phyloP scores from a whole-genome alignment of 2,329 filamentous ascomycete genomes.

The Scortechinia acanthostroma region DNA sequence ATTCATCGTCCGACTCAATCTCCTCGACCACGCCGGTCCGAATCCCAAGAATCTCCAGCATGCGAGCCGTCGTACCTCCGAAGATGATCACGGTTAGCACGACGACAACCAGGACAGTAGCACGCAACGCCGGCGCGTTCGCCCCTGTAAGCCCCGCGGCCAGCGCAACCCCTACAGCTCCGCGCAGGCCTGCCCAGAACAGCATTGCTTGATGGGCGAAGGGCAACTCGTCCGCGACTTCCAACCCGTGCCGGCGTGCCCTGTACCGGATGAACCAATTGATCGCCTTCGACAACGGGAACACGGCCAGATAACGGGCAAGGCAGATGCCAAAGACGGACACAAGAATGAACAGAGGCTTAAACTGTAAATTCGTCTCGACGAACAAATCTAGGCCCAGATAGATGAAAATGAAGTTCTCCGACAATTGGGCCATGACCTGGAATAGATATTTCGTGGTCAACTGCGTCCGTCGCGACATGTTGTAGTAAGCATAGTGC shows the following conservation, averaged over 20 bases:
- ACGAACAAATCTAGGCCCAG: slow-evolving; percentile 91
- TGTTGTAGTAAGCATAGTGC: slow-evolving; percentile 99
- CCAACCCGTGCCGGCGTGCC: slow-evolving; percentile 67
- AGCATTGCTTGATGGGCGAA: slow-evolving; percentile 98
- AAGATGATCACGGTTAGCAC: slow-evolving; percentile 98
- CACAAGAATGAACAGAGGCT: slow-evolving; percentile 89
- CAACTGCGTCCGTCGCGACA: slow-evolving; percentile 93
- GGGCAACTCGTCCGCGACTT: slow-evolving; percentile 79
- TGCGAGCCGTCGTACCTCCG: slow-evolving; percentile 89
- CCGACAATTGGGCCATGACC: slow-evolving; percentile 85
- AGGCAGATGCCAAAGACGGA: slow-evolving; percentile 86
- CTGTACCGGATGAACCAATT: slow-evolving; percentile 90
- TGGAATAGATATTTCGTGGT: slow-evolving; percentile 98
- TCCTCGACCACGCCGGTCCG: slow-evolving; percentile 93
- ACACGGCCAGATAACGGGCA: slow-evolving; percentile 88
- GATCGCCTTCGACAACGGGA: slow-evolving; percentile 80
- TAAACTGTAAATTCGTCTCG: slow-evolving; percentile 79
- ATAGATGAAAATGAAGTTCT: slow-evolving; percentile 99
- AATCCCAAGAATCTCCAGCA: slow-evolving; percentile 96
- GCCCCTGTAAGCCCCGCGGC: slow-evolving; percentile 80
- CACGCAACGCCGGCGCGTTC: slow-evolving; percentile 76
- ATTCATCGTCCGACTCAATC: slow-evolving; percentile 95
- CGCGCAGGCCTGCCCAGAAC: slow-evolving; percentile 96
- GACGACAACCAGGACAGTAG: slow-evolving; percentile 94
- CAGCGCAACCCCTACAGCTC: slow-evolving; percentile 89